These are phyloP conservation scores for Dryadomyces quercivorus DNA, from an alignment of 2,329 filamentous ascomycete genomes.

Conservation along the genomic window DNA sequence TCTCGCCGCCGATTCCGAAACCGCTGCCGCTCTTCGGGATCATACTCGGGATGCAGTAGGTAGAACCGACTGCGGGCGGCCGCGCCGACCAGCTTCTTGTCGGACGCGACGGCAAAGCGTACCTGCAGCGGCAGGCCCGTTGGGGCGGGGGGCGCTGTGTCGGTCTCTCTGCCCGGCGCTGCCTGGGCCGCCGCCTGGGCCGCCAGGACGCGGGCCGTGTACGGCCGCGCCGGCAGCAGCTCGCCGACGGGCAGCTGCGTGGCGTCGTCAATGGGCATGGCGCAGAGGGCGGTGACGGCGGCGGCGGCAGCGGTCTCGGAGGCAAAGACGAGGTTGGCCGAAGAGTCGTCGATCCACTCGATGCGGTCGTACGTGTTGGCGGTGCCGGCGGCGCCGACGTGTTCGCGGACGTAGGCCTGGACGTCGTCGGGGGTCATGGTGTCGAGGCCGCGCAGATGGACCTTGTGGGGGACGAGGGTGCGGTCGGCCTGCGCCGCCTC, in stretches of 20 bases:
- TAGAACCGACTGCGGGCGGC: constrained; percentile 81
- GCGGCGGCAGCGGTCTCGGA: constrained; percentile 38
- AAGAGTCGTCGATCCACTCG: constrained; percentile 93
- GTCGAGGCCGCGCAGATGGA: constrained; percentile 79
- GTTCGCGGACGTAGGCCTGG: constrained; percentile 57
- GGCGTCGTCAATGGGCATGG: constrained; percentile 38
- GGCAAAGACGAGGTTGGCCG: constrained; percentile 73
- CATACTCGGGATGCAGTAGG: constrained; percentile 78
- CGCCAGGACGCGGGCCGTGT: constrained; percentile 55
- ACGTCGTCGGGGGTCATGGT: constrained; percentile 71
- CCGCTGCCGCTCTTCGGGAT: constrained; percentile 55
- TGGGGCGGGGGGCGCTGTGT: too few species aligned
- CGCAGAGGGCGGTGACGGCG: constrained; percentile 41
- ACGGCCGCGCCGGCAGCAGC: constrained; percentile 54
- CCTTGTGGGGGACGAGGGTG: constrained; percentile 39
- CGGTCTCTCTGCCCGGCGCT: background rate
- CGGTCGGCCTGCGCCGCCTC: constrained; percentile 11
- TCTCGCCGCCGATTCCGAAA: constrained; percentile 23
- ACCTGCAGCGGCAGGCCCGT: constrained; percentile 50
- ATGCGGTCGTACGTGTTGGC: constrained; percentile 43
- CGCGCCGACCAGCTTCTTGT: constrained; percentile 71
- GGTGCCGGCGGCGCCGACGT: constrained; percentile 43
- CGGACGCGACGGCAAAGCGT: constrained; percentile 59
- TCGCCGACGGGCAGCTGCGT: constrained; percentile 48
- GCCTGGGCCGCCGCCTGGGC: constrained; percentile 25